A percentile compares a stretch with the other conserved stretches of the same genome.
These are phyloP conservation scores for Zizania palustris DNA, from an alignment of 202 grass and related monocot genomes.

Conservation along the genomic window DNA sequence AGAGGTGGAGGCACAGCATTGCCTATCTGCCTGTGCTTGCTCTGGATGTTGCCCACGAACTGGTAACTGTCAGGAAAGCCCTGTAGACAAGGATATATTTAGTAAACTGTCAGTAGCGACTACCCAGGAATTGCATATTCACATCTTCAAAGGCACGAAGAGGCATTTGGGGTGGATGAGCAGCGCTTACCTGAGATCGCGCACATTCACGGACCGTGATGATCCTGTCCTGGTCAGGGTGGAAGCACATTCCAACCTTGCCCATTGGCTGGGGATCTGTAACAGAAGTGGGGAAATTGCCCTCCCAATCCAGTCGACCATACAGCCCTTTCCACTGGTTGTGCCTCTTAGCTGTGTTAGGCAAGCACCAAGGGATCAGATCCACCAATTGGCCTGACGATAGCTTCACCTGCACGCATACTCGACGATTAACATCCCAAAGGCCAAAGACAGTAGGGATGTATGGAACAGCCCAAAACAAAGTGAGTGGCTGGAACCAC, in stretches of 20 bases:
- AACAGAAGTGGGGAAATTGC: conserved; percentile 93
- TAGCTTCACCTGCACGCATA: conserved; percentile 71
- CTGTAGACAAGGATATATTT: conserved; percentile 47
- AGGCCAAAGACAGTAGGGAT: conserved; percentile 8
- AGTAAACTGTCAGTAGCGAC: neutral
- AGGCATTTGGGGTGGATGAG: neutral
- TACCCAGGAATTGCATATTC: neutral
- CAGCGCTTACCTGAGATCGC: conserved; percentile 71
- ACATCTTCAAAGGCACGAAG: neutral
- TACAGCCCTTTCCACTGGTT: conserved; percentile 99
- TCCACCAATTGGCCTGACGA: conserved; percentile 89
- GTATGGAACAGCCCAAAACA: neutral
- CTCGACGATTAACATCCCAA: conserved; percentile 25
- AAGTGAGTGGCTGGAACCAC: conserved; percentile 16
- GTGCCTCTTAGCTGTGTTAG: conserved; percentile 96
- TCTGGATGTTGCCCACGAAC: conserved; percentile 87
- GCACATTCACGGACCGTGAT: conserved; percentile 92
- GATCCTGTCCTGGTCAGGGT: conserved; percentile 95
- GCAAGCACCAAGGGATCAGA: conserved; percentile 97
- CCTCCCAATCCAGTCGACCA: conserved; percentile 94
- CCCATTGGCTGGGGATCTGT: conserved; percentile 98
- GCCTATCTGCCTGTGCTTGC: conserved; percentile 92
- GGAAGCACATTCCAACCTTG: conserved; percentile 98
- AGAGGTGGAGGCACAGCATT: conserved; percentile 96
- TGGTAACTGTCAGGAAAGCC: conserved; percentile 86